Base-by-base conservation (phyloP, 768 basidiomycete genomes). In the Lentinula boryana region DNA sequence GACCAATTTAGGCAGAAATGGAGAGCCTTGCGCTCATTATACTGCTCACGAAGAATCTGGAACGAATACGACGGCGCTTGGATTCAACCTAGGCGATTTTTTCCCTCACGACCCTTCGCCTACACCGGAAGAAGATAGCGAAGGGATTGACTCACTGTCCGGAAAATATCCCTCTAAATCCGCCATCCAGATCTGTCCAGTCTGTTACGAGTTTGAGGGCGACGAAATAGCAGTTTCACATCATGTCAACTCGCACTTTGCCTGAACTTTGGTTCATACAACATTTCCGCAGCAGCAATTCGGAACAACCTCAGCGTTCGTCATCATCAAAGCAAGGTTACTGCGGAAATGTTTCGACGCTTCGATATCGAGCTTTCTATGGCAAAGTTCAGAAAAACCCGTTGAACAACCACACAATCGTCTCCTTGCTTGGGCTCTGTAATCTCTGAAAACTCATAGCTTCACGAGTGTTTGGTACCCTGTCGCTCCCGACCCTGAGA, bases 121-220 rank as follows among this genome's bases (percentile, higher is more conserved):
- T 12, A 2, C 52, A 32, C 7, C 8, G 9, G 33, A 53, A 23
- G 36, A 54, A 21, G 33, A 15, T 27, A 16, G 13, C 9, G 12
- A 10, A n/a, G 5, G 10, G 18, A 5, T 40, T 5, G 36, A n/a
- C n/a, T 40, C 31, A 8, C 8, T 7, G 8, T 15, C 8, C 2
- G 38, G 5, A 13, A 13, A 9, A 10, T 3, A 12, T 13, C 5
- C 23, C 18, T 40, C 40, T 15, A 2, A 56, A 43, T 13, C 40
- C 7, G 9, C 40, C 27, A 23, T 35, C 13, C 40, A 41, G 10
- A 32, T 16, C 40, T 56, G 55, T 32, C 55, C 55, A 40, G 40
- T 56, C 7, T 56, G 55, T 16, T 56, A 41, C 38, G 55, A 56
- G 12, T 56, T 56, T 27, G 55, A 56, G 12, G 55, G 55, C 6